These are phyloP conservation scores for Trichophyton simii DNA, from an alignment of 2,329 filamentous ascomycete genomes.

Conservation along the genomic window DNA sequence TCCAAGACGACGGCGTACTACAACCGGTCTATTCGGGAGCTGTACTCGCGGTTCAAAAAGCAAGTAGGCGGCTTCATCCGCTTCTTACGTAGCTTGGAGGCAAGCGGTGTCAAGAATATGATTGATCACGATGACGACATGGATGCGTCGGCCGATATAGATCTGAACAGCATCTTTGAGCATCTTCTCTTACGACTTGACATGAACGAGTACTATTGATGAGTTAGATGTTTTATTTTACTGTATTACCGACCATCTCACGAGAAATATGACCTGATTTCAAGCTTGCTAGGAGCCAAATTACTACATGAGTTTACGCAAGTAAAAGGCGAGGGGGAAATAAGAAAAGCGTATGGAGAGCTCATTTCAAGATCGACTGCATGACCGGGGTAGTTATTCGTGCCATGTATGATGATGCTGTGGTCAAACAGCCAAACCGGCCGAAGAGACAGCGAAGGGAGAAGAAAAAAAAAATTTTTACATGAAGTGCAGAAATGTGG, in stretches of 20 bases:
- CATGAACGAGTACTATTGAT: slow-evolving; percentile 54
- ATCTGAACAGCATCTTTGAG: slow-evolving; percentile 49
- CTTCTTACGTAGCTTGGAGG: slow-evolving; percentile 53
- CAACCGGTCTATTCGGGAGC: slow-evolving; percentile 24
- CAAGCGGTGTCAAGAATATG: slow-evolving; percentile 9
- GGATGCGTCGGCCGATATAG: slow-evolving; percentile 21
- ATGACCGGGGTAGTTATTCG: background rate
- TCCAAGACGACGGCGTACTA: background rate
- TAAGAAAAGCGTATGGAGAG: background rate
- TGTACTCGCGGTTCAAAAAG: slow-evolving; percentile 57
- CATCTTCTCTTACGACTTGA: slow-evolving; percentile 58
- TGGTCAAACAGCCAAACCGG: background rate
- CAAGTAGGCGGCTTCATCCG: slow-evolving; percentile 62
- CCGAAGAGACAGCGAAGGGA: background rate
- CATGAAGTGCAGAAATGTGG: background rate
- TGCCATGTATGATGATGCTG: background rate
- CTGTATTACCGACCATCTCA: background rate
- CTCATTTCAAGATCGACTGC: background rate
- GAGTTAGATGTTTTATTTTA: background rate
- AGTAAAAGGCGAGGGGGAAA: background rate
- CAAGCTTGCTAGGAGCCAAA: no score
- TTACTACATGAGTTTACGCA: no score
- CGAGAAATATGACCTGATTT: no score
- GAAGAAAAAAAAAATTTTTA: no score
- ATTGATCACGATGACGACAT: slow-evolving; percentile 18